Evolutionary conservation across 208 protist species (phyloP), one percentile per base, ranked within the genome.

Genomic region (Leishmania gerbilli): DNA sequence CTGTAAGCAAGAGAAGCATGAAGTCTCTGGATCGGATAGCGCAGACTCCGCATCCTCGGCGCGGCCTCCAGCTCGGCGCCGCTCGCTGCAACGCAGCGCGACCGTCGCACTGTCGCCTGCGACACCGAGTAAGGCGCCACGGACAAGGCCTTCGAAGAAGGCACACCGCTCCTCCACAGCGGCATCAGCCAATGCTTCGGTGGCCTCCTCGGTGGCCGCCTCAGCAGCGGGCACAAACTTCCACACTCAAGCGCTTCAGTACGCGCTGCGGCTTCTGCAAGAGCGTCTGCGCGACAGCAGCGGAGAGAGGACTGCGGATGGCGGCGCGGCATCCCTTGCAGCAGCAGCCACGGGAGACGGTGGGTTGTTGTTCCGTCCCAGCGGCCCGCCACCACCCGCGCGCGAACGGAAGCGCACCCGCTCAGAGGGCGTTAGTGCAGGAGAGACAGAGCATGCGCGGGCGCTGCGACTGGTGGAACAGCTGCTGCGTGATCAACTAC

Each of bases 391-490:
- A 31, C 69, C 69, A 21, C 69, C 69, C 15, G 40, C 69, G 45
- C 40, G 27, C n/a, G 24, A 15, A 27, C 37, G 69, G 51, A 74
- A 74, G 45, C 69, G 69, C 49, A 19, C 45, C 40, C 69, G 45
- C 9, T 74, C 69, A 53, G 45, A 31, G 8, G 45, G 4, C 27
- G 34, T 9, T 17, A 53, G 42, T 19, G 3, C 8, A n/a, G n/a
- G 47, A 34, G 53, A 76, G 56, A n/a, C 49, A 34, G 74, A 77
- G 51, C 55, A 67, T 62, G 77, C 56, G 47, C 77, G 67, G 7
- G 77, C 82, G 4, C n/a, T 85, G 8, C 82, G 60, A 45, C 62
- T 85, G 51, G 62, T 85, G 67, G 82, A 85, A n/a, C 71, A 81
- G 74, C 64, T 85, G 1, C 64, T 85, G 60, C 77, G 71, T 19